Conservation (phyloP, 176 grass and related monocot genomes). For the Thalia dealbata region DNA sequence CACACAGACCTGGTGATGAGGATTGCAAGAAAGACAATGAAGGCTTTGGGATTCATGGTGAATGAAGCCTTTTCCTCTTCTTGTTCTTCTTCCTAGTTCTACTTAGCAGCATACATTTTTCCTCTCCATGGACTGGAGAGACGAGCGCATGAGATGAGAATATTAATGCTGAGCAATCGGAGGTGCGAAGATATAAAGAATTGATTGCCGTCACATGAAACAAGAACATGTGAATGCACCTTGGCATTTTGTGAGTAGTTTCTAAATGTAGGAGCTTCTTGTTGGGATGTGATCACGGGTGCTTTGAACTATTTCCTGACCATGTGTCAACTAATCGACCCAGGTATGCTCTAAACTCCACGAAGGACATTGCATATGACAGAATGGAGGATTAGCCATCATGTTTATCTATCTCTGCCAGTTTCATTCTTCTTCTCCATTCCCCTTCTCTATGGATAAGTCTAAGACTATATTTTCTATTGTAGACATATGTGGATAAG, state of each 20-base stretch:
- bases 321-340: not conserved
- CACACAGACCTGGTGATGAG: not conserved
- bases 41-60: conserved; percentile 13
- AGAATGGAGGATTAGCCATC: not conserved
- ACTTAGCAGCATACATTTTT: too few relatives aligned
- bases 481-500: too few relatives aligned
- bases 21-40: conserved; percentile 5
- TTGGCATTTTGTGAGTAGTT: not conserved
- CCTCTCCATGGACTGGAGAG: too few relatives aligned
- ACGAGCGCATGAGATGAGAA: too few relatives aligned
- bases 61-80: too few relatives aligned
- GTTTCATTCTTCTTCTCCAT: too few relatives aligned
- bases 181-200: not conserved
- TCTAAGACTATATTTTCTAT: too few relatives aligned
- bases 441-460: too few relatives aligned
- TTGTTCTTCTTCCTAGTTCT: too few relatives aligned
- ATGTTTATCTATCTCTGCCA: too few relatives aligned
- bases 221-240: not conserved
- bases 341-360: too few relatives aligned
- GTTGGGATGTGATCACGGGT: not conserved
- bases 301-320: not conserved
- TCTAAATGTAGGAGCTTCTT: not conserved
- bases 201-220: not conserved
- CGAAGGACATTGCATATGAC: not conserved
- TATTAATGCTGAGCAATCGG: too few relatives aligned